A percentile compares a stretch with the other conserved stretches of the same genome.
These are phyloP conservation scores for Lathyrus tuberosus DNA, from an alignment of 306 rosid species.

Conservation along the genomic window DNA sequence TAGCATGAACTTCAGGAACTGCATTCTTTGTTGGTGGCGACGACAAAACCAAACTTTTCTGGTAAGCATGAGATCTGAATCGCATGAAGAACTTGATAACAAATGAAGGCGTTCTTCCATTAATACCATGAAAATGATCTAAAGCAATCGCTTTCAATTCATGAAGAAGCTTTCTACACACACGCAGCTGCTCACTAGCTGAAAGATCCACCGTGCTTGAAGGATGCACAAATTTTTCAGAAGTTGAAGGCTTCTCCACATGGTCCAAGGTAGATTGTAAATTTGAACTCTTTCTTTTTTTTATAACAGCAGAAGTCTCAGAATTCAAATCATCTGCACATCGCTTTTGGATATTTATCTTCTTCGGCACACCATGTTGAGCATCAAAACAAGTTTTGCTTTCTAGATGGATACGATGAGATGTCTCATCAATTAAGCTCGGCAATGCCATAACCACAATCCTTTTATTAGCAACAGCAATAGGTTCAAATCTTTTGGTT, in stretches of 20 bases:
- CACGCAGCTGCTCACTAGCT: conserved; percentile 44
- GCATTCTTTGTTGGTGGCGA: conserved; percentile 67
- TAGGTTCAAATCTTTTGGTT: conserved; percentile 36
- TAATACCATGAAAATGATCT: conserved; percentile 71
- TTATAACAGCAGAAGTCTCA: conserved; percentile 46
- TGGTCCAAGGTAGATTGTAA: conserved; percentile 47
- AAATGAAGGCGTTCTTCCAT: conserved; percentile 54
- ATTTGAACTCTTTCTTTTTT: conserved; percentile 54
- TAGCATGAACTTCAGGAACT: conserved; percentile 47
- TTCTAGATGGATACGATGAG: conserved; percentile 45
- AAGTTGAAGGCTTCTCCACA: conserved; percentile 45
- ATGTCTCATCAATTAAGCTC: conserved; percentile 34
- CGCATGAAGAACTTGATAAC: conserved; percentile 69
- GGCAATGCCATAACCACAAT: conserved; percentile 40
- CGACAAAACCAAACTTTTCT: conserved; percentile 72
- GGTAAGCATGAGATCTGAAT: conserved; percentile 82
- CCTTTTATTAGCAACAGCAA: conserved; percentile 23
- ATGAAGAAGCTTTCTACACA: too few relatives aligned
- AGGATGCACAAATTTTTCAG: conserved; percentile 43
- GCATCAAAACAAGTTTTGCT: conserved; percentile 31
- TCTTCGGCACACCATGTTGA: conserved; percentile 51
- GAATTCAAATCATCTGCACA: conserved; percentile 52
- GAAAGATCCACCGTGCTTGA: conserved; percentile 49
- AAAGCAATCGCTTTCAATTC: conserved; percentile 86
- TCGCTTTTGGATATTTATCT: conserved; percentile 58